Conservation (phyloP, 2,329 filamentous ascomycete genomes). For the Orbilia brochopaga region DNA sequence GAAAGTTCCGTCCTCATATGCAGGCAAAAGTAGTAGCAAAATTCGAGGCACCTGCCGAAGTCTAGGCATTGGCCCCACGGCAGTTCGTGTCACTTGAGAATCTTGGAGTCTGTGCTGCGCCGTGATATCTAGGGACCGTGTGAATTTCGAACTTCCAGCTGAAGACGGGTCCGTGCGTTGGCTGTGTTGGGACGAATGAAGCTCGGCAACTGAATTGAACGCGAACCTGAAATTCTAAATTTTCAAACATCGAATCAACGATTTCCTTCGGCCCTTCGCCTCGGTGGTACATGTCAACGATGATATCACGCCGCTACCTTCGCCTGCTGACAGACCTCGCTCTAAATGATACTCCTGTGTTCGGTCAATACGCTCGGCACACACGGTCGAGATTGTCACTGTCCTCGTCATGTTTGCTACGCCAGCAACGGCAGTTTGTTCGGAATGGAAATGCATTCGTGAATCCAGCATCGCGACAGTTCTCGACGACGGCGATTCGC, state of each 20-base stretch:
- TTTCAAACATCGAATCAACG: constrained; percentile 1
- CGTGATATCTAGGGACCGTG: no score
- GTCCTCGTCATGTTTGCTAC: constrained; percentile 34
- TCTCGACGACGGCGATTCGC: constrained; percentile 9
- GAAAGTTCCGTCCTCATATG: no score
- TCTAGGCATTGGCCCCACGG: no score
- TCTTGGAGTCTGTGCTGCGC: no score
- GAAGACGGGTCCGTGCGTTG: no score
- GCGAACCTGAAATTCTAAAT: constrained; percentile 25
- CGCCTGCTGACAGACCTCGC: constrained; percentile 22
- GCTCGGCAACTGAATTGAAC: no score
- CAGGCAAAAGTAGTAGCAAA: no score
- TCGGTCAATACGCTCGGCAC: constrained; percentile 40
- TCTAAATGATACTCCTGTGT: constrained; percentile 8
- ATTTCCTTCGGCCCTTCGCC: not conserved
- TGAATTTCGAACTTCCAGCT: no score
- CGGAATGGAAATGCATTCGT: not conserved
- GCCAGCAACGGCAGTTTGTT: constrained; percentile 1
- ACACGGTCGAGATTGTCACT: constrained; percentile 17
- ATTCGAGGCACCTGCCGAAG: no score
- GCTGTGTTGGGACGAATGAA: no score
- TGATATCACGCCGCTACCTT: constrained; percentile 41
- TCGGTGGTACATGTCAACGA: constrained; percentile 2
- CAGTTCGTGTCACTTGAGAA: no score
- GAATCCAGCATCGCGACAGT: constrained; percentile 6